Conservation (phyloP, 1,284 basidiomycete species). For the Mycena citricolor region DNA sequence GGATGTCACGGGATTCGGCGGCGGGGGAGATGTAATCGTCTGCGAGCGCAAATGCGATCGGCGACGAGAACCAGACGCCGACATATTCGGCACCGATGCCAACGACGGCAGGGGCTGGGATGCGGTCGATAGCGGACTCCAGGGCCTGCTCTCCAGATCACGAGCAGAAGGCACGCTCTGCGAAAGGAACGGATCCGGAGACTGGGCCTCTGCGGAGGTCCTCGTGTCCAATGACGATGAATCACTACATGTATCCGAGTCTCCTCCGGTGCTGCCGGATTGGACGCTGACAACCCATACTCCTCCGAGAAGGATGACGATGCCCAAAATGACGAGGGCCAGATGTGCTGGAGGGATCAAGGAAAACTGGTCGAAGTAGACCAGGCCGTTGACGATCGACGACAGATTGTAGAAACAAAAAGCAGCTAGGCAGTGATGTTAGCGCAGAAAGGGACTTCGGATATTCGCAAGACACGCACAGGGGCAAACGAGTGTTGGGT, state of each 20-base stretch:
- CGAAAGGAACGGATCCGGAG: no score
- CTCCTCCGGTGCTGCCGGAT: slow-evolving; percentile 50
- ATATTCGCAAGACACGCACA: slow-evolving; percentile 54
- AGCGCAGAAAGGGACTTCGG: no score
- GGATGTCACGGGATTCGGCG: slow-evolving; percentile 36
- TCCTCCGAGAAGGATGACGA: slow-evolving; percentile 77
- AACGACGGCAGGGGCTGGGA: slow-evolving; percentile 17
- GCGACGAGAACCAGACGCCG: slow-evolving; percentile 5
- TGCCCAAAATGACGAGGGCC: slow-evolving; percentile 76
- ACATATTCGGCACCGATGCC: slow-evolving; percentile 1
- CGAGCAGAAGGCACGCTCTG: no score
- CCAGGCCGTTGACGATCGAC: slow-evolving; percentile 83
- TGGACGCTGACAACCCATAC: slow-evolving; percentile 88
- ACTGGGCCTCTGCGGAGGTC: neutral
- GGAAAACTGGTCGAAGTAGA: slow-evolving; percentile 90
- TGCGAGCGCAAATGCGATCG: slow-evolving; percentile 13
- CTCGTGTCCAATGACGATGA: slow-evolving; percentile 37
- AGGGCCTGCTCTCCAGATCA: slow-evolving; percentile 5
- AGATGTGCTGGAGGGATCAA: slow-evolving; percentile 72
- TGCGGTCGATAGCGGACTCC: slow-evolving; percentile 11
- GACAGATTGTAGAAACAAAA: slow-evolving; percentile 97
- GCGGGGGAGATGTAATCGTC: slow-evolving; percentile 24
- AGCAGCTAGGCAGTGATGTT: slow-evolving; percentile 68
- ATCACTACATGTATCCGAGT: slow-evolving; percentile 54
- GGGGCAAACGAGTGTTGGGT: slow-evolving; percentile 90